phyloP scores from a whole-genome alignment of 257 asterid genomes.

The Nicotiana noctiflora region DNA sequence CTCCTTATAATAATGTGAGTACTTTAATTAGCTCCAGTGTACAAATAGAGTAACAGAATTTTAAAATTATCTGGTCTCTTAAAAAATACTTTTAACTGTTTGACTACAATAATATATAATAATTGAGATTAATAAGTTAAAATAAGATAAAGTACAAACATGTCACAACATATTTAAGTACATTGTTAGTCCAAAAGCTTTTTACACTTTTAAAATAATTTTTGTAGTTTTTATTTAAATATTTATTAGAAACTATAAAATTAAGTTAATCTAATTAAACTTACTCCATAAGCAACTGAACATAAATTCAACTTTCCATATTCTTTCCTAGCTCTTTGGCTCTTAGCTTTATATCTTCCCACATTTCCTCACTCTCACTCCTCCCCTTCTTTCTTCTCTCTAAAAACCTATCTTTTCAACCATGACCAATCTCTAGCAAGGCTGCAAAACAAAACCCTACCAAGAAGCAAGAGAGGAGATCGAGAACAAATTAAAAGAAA shows the following conservation, averaged over 20 bases:
- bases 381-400: not conserved
- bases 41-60: not conserved
- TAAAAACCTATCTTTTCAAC: not conserved
- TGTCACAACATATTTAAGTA: too few relatives aligned
- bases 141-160: too few relatives aligned
- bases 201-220: too few relatives aligned
- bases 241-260: too few relatives aligned
- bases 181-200: too few relatives aligned
- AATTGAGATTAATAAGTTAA: too few relatives aligned
- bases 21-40: not conserved
- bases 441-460: not conserved
- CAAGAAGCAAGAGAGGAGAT: not conserved
- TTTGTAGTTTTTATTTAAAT: too few relatives aligned
- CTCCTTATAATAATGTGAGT: not conserved
- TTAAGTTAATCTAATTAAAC: too few relatives aligned
- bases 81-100: not conserved
- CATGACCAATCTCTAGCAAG: not conserved
- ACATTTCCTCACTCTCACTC: not conserved
- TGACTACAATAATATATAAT: too few relatives aligned
- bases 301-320: not conserved
- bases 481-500: too few relatives aligned
- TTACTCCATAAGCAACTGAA: not conserved
- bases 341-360: slow-evolving; percentile 1
- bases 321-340: not conserved
- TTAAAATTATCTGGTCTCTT: too few relatives aligned